These are phyloP conservation scores for Xylariaceae sp. DNA, from an alignment of 2,329 filamentous ascomycete species.

Conservation along the genomic window DNA sequence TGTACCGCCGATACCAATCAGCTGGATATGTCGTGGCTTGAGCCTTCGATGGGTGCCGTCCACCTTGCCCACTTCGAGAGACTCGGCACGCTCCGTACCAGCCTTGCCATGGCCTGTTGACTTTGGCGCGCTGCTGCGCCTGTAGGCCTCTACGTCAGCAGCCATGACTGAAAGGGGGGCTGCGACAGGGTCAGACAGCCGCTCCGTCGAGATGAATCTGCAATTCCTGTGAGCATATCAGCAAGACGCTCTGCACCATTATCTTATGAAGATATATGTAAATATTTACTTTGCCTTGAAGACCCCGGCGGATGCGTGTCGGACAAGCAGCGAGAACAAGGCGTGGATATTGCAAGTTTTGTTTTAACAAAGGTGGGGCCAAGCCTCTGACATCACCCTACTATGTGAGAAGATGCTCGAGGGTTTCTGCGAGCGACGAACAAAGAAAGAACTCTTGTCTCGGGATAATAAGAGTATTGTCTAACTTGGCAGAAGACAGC, in stretches of 20 bases:
- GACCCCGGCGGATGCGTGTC: not conserved
- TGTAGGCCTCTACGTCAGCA: slow-evolving; percentile 2
- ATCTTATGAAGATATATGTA: not conserved
- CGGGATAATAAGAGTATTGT: no score
- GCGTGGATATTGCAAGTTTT: not conserved
- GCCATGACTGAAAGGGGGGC: slow-evolving; percentile 2
- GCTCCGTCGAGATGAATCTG: no score
- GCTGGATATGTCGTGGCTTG: slow-evolving; percentile 52
- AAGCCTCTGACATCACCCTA: not conserved
- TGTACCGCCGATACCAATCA: slow-evolving; percentile 59
- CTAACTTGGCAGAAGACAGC: no score
- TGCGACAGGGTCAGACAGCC: no score
- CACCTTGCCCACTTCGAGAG: slow-evolving; percentile 16
- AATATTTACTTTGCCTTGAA: not conserved
- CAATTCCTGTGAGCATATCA: no score
- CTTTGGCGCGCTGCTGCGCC: slow-evolving; percentile 1
- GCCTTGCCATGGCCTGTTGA: slow-evolving; percentile 17
- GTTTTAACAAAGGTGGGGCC: not conserved
- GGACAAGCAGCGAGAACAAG: no score
- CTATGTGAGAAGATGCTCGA: not conserved
- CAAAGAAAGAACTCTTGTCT: no score
- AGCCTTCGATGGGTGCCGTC: slow-evolving; percentile 48
- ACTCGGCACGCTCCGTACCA: slow-evolving; percentile 17
- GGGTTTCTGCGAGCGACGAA: no score
- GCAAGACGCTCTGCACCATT: not conserved